Conservation (phyloP, 306 rosid species). For the Quercus robur region DNA sequence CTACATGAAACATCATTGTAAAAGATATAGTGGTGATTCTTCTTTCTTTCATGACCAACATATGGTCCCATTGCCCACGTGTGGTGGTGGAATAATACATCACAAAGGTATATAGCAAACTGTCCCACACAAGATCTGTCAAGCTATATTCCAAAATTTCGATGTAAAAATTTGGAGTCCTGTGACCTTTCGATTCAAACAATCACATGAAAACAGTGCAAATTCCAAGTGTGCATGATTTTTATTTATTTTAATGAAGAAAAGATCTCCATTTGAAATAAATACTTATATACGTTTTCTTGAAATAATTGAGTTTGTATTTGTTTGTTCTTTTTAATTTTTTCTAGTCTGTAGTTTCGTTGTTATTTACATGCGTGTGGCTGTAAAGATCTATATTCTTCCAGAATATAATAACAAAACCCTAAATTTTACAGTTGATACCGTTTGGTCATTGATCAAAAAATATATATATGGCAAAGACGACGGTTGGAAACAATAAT, state of each 20-base stretch:
- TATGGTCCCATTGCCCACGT: constrained; percentile 46
- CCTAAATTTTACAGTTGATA: not conserved
- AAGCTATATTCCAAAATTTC: not conserved
- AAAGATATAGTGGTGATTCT: not conserved
- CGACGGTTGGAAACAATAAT: not conserved
- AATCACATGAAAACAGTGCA: not conserved
- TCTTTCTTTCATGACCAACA: constrained; percentile 20
- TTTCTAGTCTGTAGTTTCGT: no score
- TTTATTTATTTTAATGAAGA: no score
- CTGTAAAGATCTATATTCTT: no score
- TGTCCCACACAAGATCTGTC: constrained; percentile 52
- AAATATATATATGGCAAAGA: not conserved
- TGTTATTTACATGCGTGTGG: not conserved
- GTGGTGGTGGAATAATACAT: constrained; percentile 29
- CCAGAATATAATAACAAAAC: no score
- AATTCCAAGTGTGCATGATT: no score
- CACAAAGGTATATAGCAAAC: constrained; percentile 21
- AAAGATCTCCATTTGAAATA: no score
- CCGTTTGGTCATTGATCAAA: not conserved
- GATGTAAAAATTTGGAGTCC: not conserved
- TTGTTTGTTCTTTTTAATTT: no score
- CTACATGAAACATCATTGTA: not conserved
- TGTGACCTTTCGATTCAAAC: not conserved
- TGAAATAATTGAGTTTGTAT: no score
- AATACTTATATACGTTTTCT: no score